These are phyloP conservation scores for Colletotrichum sp. DNA, from an alignment of 2,329 filamentous ascomycete species.

Conservation along the genomic window DNA sequence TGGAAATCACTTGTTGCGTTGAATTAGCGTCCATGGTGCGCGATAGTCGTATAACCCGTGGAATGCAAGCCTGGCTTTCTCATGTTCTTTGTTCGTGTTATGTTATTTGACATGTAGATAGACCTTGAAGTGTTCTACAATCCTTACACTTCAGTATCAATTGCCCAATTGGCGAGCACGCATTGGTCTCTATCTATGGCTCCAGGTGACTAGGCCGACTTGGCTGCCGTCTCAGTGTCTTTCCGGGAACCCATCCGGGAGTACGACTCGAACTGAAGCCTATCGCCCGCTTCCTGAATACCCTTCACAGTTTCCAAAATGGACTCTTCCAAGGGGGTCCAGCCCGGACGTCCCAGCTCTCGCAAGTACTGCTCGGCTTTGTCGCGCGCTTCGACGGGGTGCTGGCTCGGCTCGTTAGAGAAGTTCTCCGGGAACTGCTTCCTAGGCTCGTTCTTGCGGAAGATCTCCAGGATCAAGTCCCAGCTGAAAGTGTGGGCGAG, in stretches of 20 bases:
- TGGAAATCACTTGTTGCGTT: not conserved
- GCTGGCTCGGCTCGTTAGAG: not conserved
- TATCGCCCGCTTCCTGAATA: not conserved
- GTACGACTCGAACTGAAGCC: not conserved
- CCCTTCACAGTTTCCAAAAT: not conserved
- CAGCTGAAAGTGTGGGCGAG: slow-evolving; percentile 52
- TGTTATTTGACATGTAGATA: not conserved
- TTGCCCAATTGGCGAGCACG: too few species aligned
- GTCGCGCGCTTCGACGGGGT: not conserved
- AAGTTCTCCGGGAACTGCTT: slow-evolving; percentile 27
- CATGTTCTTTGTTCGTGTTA: not conserved
- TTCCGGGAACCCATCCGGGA: not conserved
- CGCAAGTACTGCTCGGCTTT: not conserved
- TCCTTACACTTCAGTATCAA: too few species aligned
- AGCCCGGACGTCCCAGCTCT: not conserved
- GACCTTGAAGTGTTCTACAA: not conserved
- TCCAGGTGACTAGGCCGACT: not conserved
- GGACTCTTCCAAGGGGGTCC: not conserved
- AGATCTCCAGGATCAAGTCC: slow-evolving; percentile 40
- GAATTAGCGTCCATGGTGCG: not conserved
- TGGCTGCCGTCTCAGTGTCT: not conserved
- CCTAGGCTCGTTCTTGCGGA: slow-evolving; percentile 25
- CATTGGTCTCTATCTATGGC: not conserved
- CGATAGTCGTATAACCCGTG: not conserved
- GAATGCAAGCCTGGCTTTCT: not conserved